These are phyloP conservation scores for Sutorius eximius DNA, from an alignment of 1,284 basidiomycete species.

Conservation along the genomic window DNA sequence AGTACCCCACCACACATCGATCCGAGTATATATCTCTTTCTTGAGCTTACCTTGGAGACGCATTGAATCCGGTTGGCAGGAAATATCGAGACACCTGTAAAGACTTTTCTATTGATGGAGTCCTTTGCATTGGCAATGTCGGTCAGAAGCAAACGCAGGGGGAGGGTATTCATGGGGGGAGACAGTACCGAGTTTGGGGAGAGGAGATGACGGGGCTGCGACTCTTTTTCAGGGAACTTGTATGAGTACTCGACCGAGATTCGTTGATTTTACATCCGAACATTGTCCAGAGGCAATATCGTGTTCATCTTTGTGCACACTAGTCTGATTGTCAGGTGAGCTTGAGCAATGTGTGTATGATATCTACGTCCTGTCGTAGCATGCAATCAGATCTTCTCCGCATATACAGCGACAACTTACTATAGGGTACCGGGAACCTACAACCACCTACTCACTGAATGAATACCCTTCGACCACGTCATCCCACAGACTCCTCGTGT, in stretches of 20 bases:
- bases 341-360: neutral
- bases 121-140: slow-evolving; percentile 25
- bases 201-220: slow-evolving; percentile 17
- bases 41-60: neutral
- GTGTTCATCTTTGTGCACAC: neutral
- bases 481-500: slow-evolving; percentile 74
- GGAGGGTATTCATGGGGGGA: slow-evolving; percentile 22
- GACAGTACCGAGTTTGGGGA: slow-evolving; percentile 19
- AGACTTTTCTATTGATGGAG: slow-evolving; percentile 21
- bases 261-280: neutral
- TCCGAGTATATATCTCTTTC: slow-evolving; percentile 9
- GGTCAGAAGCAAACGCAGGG: slow-evolving; percentile 28
- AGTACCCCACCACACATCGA: slow-evolving; percentile 8
- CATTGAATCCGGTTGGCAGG: slow-evolving; percentile 8
- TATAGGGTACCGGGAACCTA: neutral
- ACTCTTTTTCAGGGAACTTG: neutral
- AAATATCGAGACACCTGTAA: slow-evolving; percentile 24
- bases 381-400: neutral
- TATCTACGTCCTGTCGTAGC: neutral
- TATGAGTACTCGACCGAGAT: neutral
- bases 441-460: slow-evolving; percentile 10
- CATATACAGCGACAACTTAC: slow-evolving; percentile 4
- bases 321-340: slow-evolving; percentile 1
- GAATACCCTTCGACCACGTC: slow-evolving; percentile 44
- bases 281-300: neutral